Base-by-base conservation (phyloP, 352 stramenopile genomes). In the Thalassiosira mediterranea region DNA sequence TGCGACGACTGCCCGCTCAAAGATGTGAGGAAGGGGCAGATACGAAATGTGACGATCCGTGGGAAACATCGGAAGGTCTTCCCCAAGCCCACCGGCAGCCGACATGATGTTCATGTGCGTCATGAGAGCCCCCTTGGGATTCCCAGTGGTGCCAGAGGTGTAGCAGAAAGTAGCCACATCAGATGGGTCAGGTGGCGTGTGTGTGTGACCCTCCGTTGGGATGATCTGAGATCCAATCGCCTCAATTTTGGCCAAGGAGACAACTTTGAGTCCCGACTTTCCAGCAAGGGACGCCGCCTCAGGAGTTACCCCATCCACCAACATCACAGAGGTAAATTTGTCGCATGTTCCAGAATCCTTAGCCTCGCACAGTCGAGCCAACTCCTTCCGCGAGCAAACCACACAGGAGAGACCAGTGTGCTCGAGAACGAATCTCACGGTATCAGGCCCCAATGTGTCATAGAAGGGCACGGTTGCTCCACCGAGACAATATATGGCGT, bases 11-110 rank as follows among this genome's bases (percentile, higher is more conserved):
- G 93, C 87, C 10, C 96, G 89, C 88, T 99, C 96, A 67, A 98
- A 97, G 63, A 98, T 97, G 83, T 99, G 97, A 1, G 96, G 94
- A 15, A 98, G 82, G 15, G 97, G 97, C 47, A 99, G 86, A 78
- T 98, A 98, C 3, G 93, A 97, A 31, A 99, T 81, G 79, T 98
- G 95, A 17, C 96, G 88, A 68, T 97, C 95, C 15, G 85, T 84
- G 4, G 72, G 76, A 3, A 68, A n/a, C 10, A 67, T 4, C 4
- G 79, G 54, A 10, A 79, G 44, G 7, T 51, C 58, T 8, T 83
- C 37, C 13, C 72, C 54, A 4, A 92, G 65, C 5, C 79, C 89
- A 21, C 71, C 81, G 4, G 89, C 65, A 15, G 79, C 68, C 3
- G 87, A 84, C 61, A 95, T 67, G 8, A 96, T 72, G 66, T 93